Conservation (phyloP, 495 filamentous ascomycete genomes). For the Hypoxylon rickii region DNA sequence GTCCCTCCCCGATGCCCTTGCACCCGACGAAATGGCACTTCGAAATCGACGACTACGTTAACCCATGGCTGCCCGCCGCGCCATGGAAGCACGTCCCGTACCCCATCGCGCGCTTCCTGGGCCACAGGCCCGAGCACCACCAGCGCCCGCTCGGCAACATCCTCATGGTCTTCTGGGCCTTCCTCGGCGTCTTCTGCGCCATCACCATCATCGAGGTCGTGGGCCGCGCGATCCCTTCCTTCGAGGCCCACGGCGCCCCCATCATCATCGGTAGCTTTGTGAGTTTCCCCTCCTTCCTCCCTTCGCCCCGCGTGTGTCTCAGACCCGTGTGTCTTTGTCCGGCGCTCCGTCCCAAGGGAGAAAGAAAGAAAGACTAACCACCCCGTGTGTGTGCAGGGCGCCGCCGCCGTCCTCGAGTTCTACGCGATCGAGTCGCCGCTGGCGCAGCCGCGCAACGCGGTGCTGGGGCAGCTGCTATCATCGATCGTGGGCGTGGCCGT, state of each 20-base stretch:
- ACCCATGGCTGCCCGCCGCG: constrained; percentile 62
- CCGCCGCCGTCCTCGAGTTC: constrained; percentile 77
- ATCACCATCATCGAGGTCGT: constrained; percentile 52
- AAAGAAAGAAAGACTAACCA: too few species aligned
- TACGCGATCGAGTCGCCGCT: constrained; percentile 79
- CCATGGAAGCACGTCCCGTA: constrained; percentile 50
- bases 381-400: too few species aligned
- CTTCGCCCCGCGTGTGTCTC: background rate
- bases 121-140: constrained; percentile 46
- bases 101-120: constrained; percentile 56
- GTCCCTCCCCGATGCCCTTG: constrained; percentile 26
- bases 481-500: constrained; percentile 68
- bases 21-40: constrained; percentile 52
- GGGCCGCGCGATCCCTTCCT: constrained; percentile 40
- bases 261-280: constrained; percentile 59
- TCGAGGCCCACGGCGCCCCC: constrained; percentile 46
- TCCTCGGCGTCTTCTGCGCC: constrained; percentile 56
- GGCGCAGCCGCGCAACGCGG: constrained; percentile 77
- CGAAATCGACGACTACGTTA: constrained; percentile 69
- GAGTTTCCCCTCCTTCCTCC: constrained; percentile 16
- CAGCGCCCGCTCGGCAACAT: constrained; percentile 53
- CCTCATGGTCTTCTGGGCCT: constrained; percentile 54
- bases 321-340: constrained; percentile 1
- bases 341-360: too few species aligned
- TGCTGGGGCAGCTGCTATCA: constrained; percentile 73